These are phyloP conservation scores for Quercus rubra DNA, from an alignment of 306 rosid species.

Conservation along the genomic window DNA sequence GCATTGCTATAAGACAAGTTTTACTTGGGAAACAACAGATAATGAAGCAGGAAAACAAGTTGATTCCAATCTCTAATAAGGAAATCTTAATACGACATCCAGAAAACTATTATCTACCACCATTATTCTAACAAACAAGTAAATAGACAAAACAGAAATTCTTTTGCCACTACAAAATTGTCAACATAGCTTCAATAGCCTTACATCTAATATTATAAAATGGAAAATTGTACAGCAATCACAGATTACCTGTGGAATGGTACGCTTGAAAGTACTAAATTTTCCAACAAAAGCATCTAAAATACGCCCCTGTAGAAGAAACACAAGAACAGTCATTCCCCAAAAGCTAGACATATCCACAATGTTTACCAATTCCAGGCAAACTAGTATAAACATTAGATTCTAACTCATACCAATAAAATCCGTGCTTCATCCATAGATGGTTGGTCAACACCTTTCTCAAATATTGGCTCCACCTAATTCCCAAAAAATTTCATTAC, in stretches of 20 bases:
- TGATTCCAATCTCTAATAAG: neutral
- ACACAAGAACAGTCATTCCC: constrained; percentile 17
- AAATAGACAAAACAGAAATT: too few relatives aligned
- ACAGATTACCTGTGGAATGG: constrained; percentile 85
- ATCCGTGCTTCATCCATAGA: constrained; percentile 97
- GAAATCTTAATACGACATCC: neutral
- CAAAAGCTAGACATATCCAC: constrained; percentile 14
- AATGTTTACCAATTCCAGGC: constrained; percentile 3
- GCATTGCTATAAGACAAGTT: neutral
- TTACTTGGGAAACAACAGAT: neutral
- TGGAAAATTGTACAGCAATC: constrained; percentile 2
- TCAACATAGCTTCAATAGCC: too few relatives aligned
- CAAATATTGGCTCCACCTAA: constrained; percentile 98
- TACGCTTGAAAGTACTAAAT: constrained; percentile 89
- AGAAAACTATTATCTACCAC: too few relatives aligned
- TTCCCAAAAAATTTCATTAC: constrained; percentile 29
- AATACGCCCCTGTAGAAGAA: constrained; percentile 76
- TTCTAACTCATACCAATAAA: constrained; percentile 66
- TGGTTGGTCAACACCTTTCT: constrained; percentile 91
- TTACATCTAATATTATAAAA: neutral
- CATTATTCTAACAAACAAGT: too few relatives aligned
- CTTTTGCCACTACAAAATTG: too few relatives aligned
- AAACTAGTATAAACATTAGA: constrained; percentile 20
- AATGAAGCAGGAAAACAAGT: neutral
- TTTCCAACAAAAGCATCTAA: constrained; percentile 98